Evolutionary conservation across 2,329 filamentous ascomycete species (phyloP).

Genomic region (Talaromyces funiculosus): DNA sequence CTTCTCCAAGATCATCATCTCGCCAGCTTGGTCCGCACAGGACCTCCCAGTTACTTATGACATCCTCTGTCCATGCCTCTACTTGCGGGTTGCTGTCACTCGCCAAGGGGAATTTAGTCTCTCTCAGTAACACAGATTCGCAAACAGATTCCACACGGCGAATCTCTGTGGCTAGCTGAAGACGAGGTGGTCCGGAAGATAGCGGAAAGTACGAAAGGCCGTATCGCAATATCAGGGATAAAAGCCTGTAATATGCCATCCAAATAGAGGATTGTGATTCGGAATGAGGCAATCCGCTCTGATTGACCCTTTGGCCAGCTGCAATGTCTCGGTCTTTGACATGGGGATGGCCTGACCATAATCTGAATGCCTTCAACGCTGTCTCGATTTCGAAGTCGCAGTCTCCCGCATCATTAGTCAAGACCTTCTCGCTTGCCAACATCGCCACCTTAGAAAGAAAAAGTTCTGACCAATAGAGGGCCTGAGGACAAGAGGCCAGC

Average conservation of each 20-base stretch:
- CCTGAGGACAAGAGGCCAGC: conserved; percentile 54
- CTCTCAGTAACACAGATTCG: conserved; percentile 69
- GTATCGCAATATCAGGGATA: conserved; percentile 69
- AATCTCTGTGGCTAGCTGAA: conserved; percentile 68
- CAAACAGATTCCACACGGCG: conserved; percentile 74
- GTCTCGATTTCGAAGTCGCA: conserved; percentile 25
- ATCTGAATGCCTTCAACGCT: conserved; percentile 46
- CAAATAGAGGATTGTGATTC: conserved; percentile 55
- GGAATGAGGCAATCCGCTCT: conserved; percentile 18
- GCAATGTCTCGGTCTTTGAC: conserved; percentile 26
- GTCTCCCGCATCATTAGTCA: conserved; percentile 19
- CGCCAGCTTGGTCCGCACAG: conserved; percentile 75
- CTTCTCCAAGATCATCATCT: conserved; percentile 73
- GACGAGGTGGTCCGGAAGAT: conserved; percentile 42
- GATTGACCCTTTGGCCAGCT: conserved; percentile 16
- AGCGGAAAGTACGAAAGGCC: conserved; percentile 32
- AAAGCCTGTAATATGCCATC: conserved; percentile 74
- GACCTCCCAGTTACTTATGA: conserved; percentile 79
- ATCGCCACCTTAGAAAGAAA: conserved; percentile 70
- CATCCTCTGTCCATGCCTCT: conserved; percentile 72
- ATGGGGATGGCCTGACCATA: conserved; percentile 37
- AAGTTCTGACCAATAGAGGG: conserved; percentile 72
- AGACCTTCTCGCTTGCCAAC: conserved; percentile 54
- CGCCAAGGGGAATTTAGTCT: conserved; percentile 78
- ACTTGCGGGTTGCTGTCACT: conserved; percentile 72